Evolutionary conservation across 2,329 filamentous ascomycete species (phyloP), one percentile per base, ranked within the genome.

Genomic region (Teratosphaeria destructans): DNA sequence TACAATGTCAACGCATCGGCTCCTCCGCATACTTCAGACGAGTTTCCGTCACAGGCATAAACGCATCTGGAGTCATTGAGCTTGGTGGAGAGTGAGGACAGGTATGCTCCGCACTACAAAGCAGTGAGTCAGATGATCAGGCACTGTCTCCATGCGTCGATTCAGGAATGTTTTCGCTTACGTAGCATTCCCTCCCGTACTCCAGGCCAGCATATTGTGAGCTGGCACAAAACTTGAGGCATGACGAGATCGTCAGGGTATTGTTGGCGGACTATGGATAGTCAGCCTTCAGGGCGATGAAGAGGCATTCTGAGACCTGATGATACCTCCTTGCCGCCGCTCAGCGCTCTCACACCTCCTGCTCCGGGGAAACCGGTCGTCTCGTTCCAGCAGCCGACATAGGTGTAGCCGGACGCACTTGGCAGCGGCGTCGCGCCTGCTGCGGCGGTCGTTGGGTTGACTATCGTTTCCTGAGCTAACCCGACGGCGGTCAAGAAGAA

Each of bases 351-450:
- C 55, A 61, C 68, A 54, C 73, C 73, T 32, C 73, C 73, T 14
- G 80, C 66, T 47, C 73, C 72, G 3, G 59, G 27, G 34, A 67
- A 54, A 14, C 60, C 58, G n/a, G 75, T 78, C 2, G 82, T 83
- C 67, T 85, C 82, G 65, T 82, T 82, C 73, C 73, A 84, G 73
- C 83, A 85, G 59, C 82, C 82, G n/a, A 71, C 68, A 70, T 84
- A 84, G 16, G 58, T 62, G 72, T 82, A 84, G 52, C 67, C 66
- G 27, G 57, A 56, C 3, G 60, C 61, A 56, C 58, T 64, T 4
- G 66, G 57, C 11, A 68, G 55, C 7, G 64, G 53, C 11, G 62
- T 68, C 52, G 63, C 68, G 32, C 60, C 64, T 29, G 68, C 27
- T 3, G 64, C 63, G 14, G 69, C 66, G 10, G 68, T 66, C 19